Conservation (phyloP, 371 early-diverging fungal genomes). For the Circinella minor region DNA sequence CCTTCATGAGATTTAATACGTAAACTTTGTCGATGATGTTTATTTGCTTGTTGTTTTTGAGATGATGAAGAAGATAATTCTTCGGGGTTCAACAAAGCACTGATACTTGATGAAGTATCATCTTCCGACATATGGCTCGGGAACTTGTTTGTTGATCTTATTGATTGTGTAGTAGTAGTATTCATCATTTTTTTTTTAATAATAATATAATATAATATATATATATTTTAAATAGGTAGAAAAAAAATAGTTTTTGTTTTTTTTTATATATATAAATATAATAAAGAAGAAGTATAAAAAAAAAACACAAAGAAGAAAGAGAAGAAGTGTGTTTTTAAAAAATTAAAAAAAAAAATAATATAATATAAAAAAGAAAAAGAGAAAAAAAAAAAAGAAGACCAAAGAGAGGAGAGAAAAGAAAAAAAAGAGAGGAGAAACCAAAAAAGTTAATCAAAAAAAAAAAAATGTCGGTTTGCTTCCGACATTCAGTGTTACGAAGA, state of each 20-base stretch:
- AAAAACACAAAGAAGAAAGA: too few relatives aligned
- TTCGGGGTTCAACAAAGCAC: constrained; percentile 21
- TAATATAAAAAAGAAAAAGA: neutral
- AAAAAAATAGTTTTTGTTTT: too few relatives aligned
- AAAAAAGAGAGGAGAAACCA: constrained; percentile 16
- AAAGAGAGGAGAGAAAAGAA: neutral
- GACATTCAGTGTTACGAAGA: constrained; percentile 6
- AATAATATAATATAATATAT: constrained; percentile 3
- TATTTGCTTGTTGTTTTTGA: constrained; percentile 10
- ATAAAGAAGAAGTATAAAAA: too few relatives aligned
- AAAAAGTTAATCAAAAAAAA: constrained; percentile 15
- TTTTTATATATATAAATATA: too few relatives aligned
- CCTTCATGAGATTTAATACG: constrained; percentile 49
- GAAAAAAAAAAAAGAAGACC: neutral
- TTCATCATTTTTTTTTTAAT: too few relatives aligned
- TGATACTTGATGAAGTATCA: constrained; percentile 20
- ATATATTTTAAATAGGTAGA: neutral
- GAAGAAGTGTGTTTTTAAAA: too few relatives aligned
- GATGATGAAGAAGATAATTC: constrained; percentile 9
- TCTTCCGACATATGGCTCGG: constrained; percentile 12
- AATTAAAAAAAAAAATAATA: too few relatives aligned
- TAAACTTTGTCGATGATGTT: constrained; percentile 29
- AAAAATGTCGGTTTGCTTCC: neutral
- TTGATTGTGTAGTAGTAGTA: neutral
- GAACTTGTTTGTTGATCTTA: constrained; percentile 9